Conservation (phyloP, 2,329 filamentous ascomycete genomes). For the Epichloe typhina region DNA sequence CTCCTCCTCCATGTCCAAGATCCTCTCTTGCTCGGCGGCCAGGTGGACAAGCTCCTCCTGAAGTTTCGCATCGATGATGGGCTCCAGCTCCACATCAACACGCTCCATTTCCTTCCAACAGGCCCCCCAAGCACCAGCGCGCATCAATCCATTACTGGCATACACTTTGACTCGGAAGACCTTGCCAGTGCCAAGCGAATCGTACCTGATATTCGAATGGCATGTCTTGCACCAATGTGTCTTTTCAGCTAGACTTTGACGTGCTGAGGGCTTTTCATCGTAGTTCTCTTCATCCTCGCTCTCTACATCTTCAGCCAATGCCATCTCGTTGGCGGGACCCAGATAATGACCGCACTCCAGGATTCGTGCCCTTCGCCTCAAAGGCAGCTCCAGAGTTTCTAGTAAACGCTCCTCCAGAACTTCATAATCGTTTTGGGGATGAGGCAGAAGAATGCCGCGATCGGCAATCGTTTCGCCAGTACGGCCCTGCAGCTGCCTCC, state of each 20-base stretch:
- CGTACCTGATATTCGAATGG: slow-evolving; percentile 39
- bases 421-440: slow-evolving; percentile 71
- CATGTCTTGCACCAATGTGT: slow-evolving; percentile 46
- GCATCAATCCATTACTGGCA: slow-evolving; percentile 89
- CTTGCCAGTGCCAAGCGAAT: slow-evolving; percentile 38
- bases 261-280: slow-evolving; percentile 16
- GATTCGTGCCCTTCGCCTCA: slow-evolving; percentile 50
- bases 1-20: slow-evolving; percentile 18
- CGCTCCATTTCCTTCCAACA: slow-evolving; percentile 98
- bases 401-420: slow-evolving; percentile 64
- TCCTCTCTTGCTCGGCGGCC: slow-evolving; percentile 30
- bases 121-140: slow-evolving; percentile 75
- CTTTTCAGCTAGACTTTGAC: slow-evolving; percentile 15
- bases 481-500: slow-evolving; percentile 55
- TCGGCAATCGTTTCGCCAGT: slow-evolving; percentile 60
- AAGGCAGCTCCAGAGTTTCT: slow-evolving; percentile 59
- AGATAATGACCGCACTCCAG: slow-evolving; percentile 68
- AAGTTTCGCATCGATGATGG: slow-evolving; percentile 48
- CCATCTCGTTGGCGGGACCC: slow-evolving; percentile 40
- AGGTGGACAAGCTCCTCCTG: slow-evolving; percentile 48
- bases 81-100: slow-evolving; percentile 86
- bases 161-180: slow-evolving; percentile 78
- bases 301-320: slow-evolving; percentile 29
- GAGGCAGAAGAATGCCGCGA: slow-evolving; percentile 61
- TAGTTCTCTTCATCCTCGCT: slow-evolving; percentile 33